Evolutionary conservation across 2,329 filamentous ascomycete genomes (phyloP), one percentile per base, ranked within the genome.

Genomic region (Pseudocercospora musae): DNA sequence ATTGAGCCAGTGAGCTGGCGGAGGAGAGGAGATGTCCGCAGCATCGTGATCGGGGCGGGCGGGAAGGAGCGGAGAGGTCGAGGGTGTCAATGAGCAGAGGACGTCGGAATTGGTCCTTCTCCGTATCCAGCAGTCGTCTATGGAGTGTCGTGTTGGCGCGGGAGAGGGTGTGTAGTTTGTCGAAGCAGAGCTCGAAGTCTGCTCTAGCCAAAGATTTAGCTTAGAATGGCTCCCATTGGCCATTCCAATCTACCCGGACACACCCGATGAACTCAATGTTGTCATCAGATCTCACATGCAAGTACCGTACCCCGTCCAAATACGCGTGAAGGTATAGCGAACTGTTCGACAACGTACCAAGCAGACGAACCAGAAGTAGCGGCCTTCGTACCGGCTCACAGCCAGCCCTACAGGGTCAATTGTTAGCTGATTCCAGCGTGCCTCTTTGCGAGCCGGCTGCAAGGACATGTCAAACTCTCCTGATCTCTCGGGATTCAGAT

Each of bases 11-110:
- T 62, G 63, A 66, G 62, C 59, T 62, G 65, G 52, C 67, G 66
- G 54, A 68, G 66, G 58, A 66, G 67, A 59, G 64, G 60, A 57
- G 63, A 64, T 27, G 66, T 64, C 53, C 67, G 64, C 37, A 66
- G 66, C 67, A 69, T 69, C 44, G 62, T 64, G 59, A 54, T 62
- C 60, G 57, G 44, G 61, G 29, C 20, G 20, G 21, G 60, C 15
- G 58, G 58, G 62, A 63, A 56, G 61, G 57, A 62, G 61, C 58
- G 61, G 50, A 31, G 31, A 23, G 33, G 37, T 57, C 25, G 40
- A 20, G 44, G 2, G 55, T 49, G 58, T 21, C 29, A 46, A 52
- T 40, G 49, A 27, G 48, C 13, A 50, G 48, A 61, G 57, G 62
- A 52, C 31, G 46, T 52, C 46, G 48, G 46, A 27, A 49, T 52